These are phyloP conservation scores for Marchantia paleacea DNA, from an alignment of 225 moss, liverwort and hornwort genomes.

Conservation along the genomic window DNA sequence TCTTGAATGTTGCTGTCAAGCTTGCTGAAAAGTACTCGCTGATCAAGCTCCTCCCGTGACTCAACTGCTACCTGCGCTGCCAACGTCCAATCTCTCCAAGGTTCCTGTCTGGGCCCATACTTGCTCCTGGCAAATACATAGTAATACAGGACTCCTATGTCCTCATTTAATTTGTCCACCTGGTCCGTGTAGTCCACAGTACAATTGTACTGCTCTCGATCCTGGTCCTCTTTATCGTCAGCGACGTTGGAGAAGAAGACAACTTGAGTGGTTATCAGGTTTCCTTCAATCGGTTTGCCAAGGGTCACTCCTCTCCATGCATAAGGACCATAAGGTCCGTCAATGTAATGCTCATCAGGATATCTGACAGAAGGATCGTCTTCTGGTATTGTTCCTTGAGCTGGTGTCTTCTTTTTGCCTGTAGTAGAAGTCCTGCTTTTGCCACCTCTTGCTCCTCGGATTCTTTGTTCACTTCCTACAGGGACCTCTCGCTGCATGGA, in stretches of 20 bases:
- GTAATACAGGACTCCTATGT: slow-evolving; percentile 57
- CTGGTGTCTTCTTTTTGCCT: neutral
- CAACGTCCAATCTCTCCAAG: slow-evolving; percentile 88
- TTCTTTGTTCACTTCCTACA: neutral
- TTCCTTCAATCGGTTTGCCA: slow-evolving; percentile 53
- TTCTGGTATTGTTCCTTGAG: slow-evolving; percentile 12
- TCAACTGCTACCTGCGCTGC: slow-evolving; percentile 74
- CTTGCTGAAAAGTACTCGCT: slow-evolving; percentile 42
- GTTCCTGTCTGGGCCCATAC: slow-evolving; percentile 40
- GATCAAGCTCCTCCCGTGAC: slow-evolving; percentile 51
- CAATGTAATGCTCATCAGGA: slow-evolving; percentile 83
- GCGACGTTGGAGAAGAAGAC: slow-evolving; percentile 65
- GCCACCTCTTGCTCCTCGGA: slow-evolving; percentile 22
- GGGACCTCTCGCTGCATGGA: slow-evolving; percentile 42
- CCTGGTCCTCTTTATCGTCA: slow-evolving; percentile 65
- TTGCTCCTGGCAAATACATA: slow-evolving; percentile 61
- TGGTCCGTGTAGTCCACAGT: slow-evolving; percentile 55
- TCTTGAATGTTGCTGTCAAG: slow-evolving; percentile 44
- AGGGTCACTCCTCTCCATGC: slow-evolving; percentile 70
- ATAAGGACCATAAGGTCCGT: slow-evolving; percentile 90
- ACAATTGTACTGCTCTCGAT: slow-evolving; percentile 53
- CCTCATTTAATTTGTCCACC: slow-evolving; percentile 48
- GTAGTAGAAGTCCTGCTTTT: neutral
- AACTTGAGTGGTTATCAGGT: slow-evolving; percentile 46
- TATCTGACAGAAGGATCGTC: slow-evolving; percentile 50